Evolutionary conservation across 371 early-diverging fungal genomes (phyloP).

Genomic region (Mucor lusitanicus): DNA sequence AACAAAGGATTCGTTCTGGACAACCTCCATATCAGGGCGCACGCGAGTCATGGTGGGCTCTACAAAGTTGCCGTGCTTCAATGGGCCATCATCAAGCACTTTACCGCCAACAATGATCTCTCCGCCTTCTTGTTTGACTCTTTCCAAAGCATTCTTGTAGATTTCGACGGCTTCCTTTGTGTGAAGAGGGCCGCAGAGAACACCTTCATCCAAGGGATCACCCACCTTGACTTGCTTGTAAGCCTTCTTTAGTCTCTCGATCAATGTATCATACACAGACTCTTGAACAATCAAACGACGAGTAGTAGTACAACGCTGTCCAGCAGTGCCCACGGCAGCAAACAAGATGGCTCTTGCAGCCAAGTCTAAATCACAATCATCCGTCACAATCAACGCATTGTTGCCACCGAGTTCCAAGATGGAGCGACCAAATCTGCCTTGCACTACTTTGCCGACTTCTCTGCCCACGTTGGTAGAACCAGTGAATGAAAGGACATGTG

Average conservation of each 20-base stretch:
- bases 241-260: slow-evolving; percentile 78
- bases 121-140: slow-evolving; percentile 85
- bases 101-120: slow-evolving; percentile 86
- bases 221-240: slow-evolving; percentile 91
- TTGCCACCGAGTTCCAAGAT: slow-evolving; percentile 96
- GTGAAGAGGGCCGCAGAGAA: slow-evolving; percentile 95
- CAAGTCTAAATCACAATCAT: slow-evolving; percentile 93
- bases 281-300: slow-evolving; percentile 93
- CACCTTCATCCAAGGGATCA: slow-evolving; percentile 81
- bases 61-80: slow-evolving; percentile 87
- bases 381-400: slow-evolving; percentile 92
- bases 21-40: slow-evolving; percentile 72
- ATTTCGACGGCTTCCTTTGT: slow-evolving; percentile 80
- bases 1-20: slow-evolving; percentile 94
- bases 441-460: slow-evolving; percentile 77
- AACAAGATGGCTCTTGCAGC: slow-evolving; percentile 90
- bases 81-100: slow-evolving; percentile 54
- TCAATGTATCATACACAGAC: slow-evolving; percentile 84
- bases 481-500: slow-evolving; percentile 88
- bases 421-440: slow-evolving; percentile 86
- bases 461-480: slow-evolving; percentile 85
- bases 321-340: slow-evolving; percentile 97
- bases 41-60: slow-evolving; percentile 92
- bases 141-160: slow-evolving; percentile 74
- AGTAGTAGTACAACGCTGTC: slow-evolving; percentile 96